phyloP scores from a whole-genome alignment of 192 early-diverging fungal species.

The Glomus cerebriforme region DNA sequence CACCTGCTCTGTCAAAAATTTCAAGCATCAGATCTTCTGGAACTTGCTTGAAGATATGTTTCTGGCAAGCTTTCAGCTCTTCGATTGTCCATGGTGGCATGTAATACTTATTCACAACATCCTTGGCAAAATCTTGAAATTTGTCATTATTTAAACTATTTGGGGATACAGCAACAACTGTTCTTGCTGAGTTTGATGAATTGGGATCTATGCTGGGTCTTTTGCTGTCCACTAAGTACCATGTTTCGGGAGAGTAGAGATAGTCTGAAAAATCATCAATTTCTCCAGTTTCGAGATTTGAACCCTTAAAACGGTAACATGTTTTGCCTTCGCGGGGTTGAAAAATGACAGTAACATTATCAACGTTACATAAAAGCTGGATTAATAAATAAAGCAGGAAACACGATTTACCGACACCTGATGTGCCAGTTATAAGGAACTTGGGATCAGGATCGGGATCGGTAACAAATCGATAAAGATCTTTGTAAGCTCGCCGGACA shows the following conservation, averaged over 20 bases:
- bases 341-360: conserved; percentile 11
- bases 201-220: neutral
- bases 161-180: conserved; percentile 22
- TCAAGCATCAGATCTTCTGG: conserved; percentile 24
- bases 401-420: conserved; percentile 23
- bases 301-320: conserved; percentile 4
- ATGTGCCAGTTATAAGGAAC: conserved; percentile 24
- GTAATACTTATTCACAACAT: conserved; percentile 9
- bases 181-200: neutral
- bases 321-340: neutral
- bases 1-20: neutral
- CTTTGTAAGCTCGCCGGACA: conserved; percentile 7
- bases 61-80: conserved; percentile 15
- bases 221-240: neutral
- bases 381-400: conserved; percentile 25
- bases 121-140: conserved; percentile 14
- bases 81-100: conserved; percentile 27
- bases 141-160: neutral
- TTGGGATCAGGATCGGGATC: neutral
- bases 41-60: neutral
- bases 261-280: neutral
- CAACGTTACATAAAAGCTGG: neutral
- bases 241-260: conserved; percentile 5
- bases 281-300: neutral
- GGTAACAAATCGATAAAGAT: conserved; percentile 1